Base-by-base conservation (phyloP, 176 grass and related monocot species). In the Saccharum officinarum region DNA sequence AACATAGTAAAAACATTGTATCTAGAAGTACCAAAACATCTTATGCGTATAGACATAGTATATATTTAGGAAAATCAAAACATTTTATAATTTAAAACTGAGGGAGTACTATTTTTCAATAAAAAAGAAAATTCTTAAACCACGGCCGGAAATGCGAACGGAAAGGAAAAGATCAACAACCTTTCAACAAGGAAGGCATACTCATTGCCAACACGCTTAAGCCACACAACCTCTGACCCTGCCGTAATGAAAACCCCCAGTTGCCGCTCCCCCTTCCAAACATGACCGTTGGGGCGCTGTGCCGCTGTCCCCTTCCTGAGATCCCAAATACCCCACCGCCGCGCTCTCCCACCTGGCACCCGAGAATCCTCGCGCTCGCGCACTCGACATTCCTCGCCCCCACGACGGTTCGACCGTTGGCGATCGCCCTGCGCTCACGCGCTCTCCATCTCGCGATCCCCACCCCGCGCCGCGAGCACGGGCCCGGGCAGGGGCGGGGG, bases 221-320 rank as follows among this genome's bases (percentile, higher is more conserved):
- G 73, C 44, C 88, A 89, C 61, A n/a, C 69, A 15, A 11, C 23
- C 68, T 44, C 22, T 36, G 10, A 15, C 8, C 42, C 41, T 39
- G 8, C 31, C 69, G 20, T 71, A 45, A 78, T 82, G 36, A 82
- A 82, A 18, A 1, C 44, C 9, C 30, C 66, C 25, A 61, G 74
- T 75, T 62, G 22, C 12, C 16, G 38, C 55, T 12, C 2, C 39
- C 45, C 34, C 30, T 83, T 28, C 84, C 84, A 79, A 87, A 90
- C 68, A 90, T 80, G 80, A 90, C 89, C 89, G 84, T 90, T 90
- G 89, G 89, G 57, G 22, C n/a, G 57, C 57, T 61, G n/a, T n/a
- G 22, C 39, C 80, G 57, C 74, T 90, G 84, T 38, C 84, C 75
- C 75, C 52, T 44, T 70, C 41, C 20, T 26, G 13, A 78, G 89